Percentiles rank a stretch among this genome's conserved stretches.
phyloP scores from a whole-genome alignment of 179 eudicot genomes.

The Camellia oleifera region DNA sequence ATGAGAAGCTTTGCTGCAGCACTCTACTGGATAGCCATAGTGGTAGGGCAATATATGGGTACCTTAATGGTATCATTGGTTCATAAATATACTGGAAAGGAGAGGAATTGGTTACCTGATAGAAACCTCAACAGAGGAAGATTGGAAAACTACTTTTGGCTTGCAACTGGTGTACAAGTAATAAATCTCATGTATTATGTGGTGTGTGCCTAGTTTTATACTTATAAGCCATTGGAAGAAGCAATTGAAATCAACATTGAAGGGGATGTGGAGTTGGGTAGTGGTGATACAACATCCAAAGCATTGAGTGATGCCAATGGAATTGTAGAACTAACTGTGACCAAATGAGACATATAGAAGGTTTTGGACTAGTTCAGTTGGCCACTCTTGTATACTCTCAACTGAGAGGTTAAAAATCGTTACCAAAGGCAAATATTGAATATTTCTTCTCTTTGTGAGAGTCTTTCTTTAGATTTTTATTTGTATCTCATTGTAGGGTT shows the following conservation, averaged over 20 bases:
- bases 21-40: slow-evolving; percentile 46
- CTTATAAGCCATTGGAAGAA: slow-evolving; percentile 61
- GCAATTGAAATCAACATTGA: slow-evolving; percentile 19
- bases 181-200: slow-evolving; percentile 40
- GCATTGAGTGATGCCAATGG: not conserved
- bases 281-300: not conserved
- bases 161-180: slow-evolving; percentile 40
- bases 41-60: slow-evolving; percentile 49
- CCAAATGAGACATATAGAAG: not conserved
- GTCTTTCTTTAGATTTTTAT: no score
- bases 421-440: no score
- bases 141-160: slow-evolving; percentile 45
- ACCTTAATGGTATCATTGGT: slow-evolving; percentile 49
- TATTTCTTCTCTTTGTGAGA: no score
- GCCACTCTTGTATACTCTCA: no score
- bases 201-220: slow-evolving; percentile 45
- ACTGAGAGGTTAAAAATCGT: no score
- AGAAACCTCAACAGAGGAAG: slow-evolving; percentile 52
- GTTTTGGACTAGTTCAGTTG: no score
- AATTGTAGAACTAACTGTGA: not conserved
- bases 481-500: no score
- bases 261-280: slow-evolving; percentile 22
- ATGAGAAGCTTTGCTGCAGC: slow-evolving; percentile 58
- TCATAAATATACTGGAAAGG: slow-evolving; percentile 46
- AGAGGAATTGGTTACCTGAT: slow-evolving; percentile 59